phyloP scores from a whole-genome alignment of 2,329 filamentous ascomycete genomes.

The Colletotrichum navitas region DNA sequence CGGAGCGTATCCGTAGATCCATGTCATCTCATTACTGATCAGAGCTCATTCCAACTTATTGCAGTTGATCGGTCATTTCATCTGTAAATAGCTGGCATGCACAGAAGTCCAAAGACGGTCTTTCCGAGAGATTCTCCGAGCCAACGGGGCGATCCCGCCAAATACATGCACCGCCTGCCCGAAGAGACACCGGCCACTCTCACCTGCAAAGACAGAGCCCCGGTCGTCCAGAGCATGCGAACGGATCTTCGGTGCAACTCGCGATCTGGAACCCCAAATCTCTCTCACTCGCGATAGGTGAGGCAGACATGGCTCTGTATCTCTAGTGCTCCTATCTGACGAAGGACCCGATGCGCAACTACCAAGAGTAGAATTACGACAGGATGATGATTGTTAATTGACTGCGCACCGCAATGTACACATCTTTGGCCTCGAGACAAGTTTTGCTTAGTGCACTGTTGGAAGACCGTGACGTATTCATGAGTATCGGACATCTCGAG shows the following conservation, averaged over 20 bases:
- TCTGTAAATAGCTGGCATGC: not conserved
- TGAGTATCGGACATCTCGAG: not conserved
- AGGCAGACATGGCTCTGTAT: not conserved
- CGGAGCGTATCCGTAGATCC: not conserved
- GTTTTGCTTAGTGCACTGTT: not conserved
- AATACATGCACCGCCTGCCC: constrained; percentile 13
- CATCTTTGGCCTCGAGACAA: not conserved
- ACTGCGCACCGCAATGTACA: not conserved
- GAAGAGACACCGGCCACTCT: constrained; percentile 11
- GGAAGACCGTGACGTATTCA: not conserved
- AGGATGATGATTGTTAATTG: not conserved
- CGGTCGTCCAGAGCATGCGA: constrained; percentile 9
- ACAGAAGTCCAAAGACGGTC: not conserved
- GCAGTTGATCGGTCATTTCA: not conserved
- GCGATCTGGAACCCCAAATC: constrained; percentile 10
- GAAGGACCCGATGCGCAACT: not conserved
- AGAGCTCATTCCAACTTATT: not conserved
- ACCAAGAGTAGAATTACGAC: not conserved
- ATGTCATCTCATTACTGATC: not conserved
- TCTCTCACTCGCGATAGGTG: constrained; percentile 7
- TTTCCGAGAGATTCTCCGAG: constrained; percentile 35
- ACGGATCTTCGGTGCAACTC: constrained; percentile 27
- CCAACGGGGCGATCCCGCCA: constrained; percentile 17
- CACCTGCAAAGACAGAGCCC: constrained; percentile 16
- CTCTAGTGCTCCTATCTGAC: not conserved